Conservation (phyloP, 1,139 yeast species). For the Yamadazyma sp. region DNA sequence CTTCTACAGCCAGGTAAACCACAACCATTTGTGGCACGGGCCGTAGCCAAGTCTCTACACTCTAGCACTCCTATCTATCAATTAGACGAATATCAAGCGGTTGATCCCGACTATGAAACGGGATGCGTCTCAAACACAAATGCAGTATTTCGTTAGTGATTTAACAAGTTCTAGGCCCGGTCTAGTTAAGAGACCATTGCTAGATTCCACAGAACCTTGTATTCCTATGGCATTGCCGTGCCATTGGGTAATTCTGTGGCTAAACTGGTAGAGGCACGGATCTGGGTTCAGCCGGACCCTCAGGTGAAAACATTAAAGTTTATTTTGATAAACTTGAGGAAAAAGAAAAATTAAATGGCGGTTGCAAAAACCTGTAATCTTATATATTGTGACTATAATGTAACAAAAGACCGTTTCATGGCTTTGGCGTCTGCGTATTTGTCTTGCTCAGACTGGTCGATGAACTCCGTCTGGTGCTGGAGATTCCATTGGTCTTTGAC, state of each 20-base stretch:
- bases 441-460: slow-evolving; percentile 65
- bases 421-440: slow-evolving; percentile 54
- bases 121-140: no score
- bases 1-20: no score
- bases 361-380: not conserved
- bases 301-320: not conserved
- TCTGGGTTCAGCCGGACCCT: no score
- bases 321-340: not conserved
- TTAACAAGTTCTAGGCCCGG: no score
- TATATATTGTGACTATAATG: slow-evolving; percentile 18
- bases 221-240: not conserved
- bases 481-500: slow-evolving; percentile 77
- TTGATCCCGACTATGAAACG: no score
- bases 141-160: no score
- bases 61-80: no score
- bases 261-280: not conserved
- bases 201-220: not conserved
- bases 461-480: slow-evolving; percentile 70
- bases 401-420: slow-evolving; percentile 67
- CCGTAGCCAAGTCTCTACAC: no score
- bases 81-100: no score
- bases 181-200: no score
- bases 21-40: no score
- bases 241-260: not conserved
- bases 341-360: not conserved